phyloP scores from a whole-genome alignment of 2,329 filamentous ascomycete species.

The Cytospora piceicola region DNA sequence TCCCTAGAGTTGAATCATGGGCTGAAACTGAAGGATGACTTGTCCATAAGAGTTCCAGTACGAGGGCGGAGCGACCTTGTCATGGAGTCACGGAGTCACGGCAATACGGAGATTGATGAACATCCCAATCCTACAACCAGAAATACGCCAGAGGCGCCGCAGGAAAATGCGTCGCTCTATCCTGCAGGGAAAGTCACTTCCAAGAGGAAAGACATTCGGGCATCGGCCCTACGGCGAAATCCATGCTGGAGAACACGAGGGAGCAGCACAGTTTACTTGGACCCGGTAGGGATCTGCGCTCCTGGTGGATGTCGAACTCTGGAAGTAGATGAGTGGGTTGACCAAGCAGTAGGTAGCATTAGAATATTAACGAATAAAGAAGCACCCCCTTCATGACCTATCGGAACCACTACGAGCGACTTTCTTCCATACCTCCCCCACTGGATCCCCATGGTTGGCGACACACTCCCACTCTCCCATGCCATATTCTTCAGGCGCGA shows the following conservation, averaged over 20 bases:
- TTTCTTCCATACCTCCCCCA: conserved; percentile 70
- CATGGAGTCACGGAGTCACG: neutral
- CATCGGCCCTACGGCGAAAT: neutral
- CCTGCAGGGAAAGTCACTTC: neutral
- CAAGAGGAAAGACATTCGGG: neutral
- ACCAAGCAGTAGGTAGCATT: too few relatives aligned
- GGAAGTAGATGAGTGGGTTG: neutral
- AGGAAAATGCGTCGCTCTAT: neutral
- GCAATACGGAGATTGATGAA: neutral
- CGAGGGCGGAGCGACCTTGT: neutral
- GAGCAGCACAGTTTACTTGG: neutral
- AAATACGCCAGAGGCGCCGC: too few relatives aligned
- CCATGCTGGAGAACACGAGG: neutral
- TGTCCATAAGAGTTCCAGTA: neutral
- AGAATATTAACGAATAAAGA: neutral
- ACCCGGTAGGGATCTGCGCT: neutral
- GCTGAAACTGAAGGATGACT: neutral
- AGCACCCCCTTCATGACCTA: neutral
- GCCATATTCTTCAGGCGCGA: conserved; percentile 63
- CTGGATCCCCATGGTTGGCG: conserved; percentile 64
- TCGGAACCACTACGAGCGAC: conserved; percentile 34
- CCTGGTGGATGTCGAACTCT: neutral
- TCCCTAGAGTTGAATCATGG: neutral
- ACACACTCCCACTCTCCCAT: conserved; percentile 75
- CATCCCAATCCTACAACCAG: neutral